phyloP scores from a whole-genome alignment of 306 rosid species.

The Castanospermum australe region DNA sequence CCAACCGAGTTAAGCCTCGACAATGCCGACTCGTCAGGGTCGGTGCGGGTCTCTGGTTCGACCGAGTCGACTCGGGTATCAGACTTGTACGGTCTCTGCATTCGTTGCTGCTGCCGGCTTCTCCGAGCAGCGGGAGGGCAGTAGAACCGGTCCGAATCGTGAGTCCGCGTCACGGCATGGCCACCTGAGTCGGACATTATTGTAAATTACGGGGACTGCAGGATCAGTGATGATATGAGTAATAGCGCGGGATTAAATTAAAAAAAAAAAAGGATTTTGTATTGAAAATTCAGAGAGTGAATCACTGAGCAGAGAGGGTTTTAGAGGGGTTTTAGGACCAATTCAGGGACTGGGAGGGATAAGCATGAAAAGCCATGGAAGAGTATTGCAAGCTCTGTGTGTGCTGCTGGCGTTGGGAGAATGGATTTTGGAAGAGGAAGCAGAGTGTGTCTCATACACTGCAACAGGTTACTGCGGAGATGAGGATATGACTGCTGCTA shows the following conservation, averaged over 20 bases:
- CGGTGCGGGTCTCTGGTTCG: neutral
- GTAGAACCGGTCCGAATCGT: constrained; percentile 32
- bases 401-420: neutral
- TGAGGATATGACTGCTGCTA: neutral
- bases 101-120: constrained; percentile 25
- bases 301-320: too few relatives aligned
- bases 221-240: neutral
- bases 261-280: neutral
- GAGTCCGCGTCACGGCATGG: constrained; percentile 11
- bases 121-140: constrained; percentile 14
- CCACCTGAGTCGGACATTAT: constrained; percentile 42
- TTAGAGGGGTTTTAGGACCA: constrained; percentile 29
- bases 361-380: neutral
- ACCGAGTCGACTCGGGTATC: constrained; percentile 15
- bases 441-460: neutral
- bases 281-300: neutral
- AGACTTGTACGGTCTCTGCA: constrained; percentile 13
- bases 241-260: neutral
- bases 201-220: neutral
- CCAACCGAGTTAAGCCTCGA: constrained; percentile 24
- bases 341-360: neutral
- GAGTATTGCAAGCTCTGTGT: neutral
- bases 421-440: constrained; percentile 7
- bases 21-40: constrained; percentile 31
- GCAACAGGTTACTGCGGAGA: too few relatives aligned